Evolutionary conservation across 768 basidiomycete genomes (phyloP), one percentile per base, ranked within the genome.

Genomic region (Phylloporus rhodoxanthus): DNA sequence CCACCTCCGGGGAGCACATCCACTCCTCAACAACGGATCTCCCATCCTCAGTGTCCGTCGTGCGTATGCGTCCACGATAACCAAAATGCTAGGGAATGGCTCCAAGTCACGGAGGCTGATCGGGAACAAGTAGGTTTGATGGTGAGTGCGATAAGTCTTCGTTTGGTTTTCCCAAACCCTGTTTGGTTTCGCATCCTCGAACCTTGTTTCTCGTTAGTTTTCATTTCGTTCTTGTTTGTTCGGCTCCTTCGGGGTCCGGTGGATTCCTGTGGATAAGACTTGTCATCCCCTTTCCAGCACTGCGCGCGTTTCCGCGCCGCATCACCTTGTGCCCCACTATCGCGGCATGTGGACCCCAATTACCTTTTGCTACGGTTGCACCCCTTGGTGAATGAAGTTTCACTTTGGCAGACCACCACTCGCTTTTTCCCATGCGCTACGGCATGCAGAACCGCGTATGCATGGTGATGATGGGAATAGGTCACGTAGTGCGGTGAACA

Each of bases 1-100:
- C 32, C 56, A 20, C 14, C 48, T 53, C 57, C 48, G 48, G 59
- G 56, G 53, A 15, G 43, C 36, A 25, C 47, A 21, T 43, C 53
- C 8, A 52, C 37, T 5, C 5, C 3, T 49, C 47, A 32, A 32
- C 49, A 20, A 32, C 43, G 46, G 7, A 29, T 14, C 4, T 25
- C 46, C 38, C 45, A 38, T 39, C 32, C 42, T 25, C 51, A 40
- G 13, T 62, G 59, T 48, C 41, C 57, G 26, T 42, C 29, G 41
- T 69, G 66, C 43, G 19, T 51, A 15, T 48, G 55, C 56, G 20
- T 48, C 23, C 43, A 49, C 9, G 72, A 74, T 45, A 58, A 47
- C n/a, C 50, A 53, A 29, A 62, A 53, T 37, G 72, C 72, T 7
- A 57, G 42, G 25, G 50, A 49, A 19, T 73, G 72, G 70, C 59